A percentile compares a stretch with the other conserved stretches of the same genome.
Conservation (phyloP, 2,329 filamentous ascomycete species). For the Pleoardoris graminearum region DNA sequence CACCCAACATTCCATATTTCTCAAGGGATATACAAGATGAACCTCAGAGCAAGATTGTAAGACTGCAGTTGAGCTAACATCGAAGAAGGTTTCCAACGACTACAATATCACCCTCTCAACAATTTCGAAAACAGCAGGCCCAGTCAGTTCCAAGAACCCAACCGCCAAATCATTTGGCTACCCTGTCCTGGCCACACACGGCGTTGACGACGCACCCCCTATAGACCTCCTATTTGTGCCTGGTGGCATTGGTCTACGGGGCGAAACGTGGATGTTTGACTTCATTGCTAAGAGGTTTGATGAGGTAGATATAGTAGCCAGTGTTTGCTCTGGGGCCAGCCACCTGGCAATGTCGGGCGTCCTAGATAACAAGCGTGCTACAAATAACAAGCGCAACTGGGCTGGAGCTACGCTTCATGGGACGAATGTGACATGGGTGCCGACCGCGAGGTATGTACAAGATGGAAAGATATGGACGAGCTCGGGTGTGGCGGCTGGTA, state of each 20-base stretch:
- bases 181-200: conserved; percentile 51
- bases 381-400: conserved; percentile 62
- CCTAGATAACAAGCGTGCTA: conserved; percentile 61
- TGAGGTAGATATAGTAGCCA: conserved; percentile 54
- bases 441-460: conserved; percentile 62
- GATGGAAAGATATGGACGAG: conserved; percentile 68
- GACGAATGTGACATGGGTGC: conserved; percentile 60
- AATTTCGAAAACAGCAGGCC: conserved; percentile 8
- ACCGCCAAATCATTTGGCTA: not conserved
- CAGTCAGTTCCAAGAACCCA: conserved; percentile 3
- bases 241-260: conserved; percentile 56
- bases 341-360: conserved; percentile 61
- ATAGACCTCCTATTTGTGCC: conserved; percentile 66
- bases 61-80: too few relatives aligned
- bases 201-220: conserved; percentile 53
- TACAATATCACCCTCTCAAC: conserved; percentile 14
- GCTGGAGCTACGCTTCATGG: conserved; percentile 48
- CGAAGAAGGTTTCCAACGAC: too few relatives aligned
- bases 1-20: not conserved
- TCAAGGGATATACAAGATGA: too few relatives aligned
- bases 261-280: conserved; percentile 46
- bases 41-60: too few relatives aligned
- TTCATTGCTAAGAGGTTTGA: conserved; percentile 54
- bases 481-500: conserved; percentile 63
- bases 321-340: conserved; percentile 65